Percentiles rank a stretch among this genome's conserved stretches.
Conservation (phyloP, 169 alveolate species). For the Cystoisospora suis region DNA sequence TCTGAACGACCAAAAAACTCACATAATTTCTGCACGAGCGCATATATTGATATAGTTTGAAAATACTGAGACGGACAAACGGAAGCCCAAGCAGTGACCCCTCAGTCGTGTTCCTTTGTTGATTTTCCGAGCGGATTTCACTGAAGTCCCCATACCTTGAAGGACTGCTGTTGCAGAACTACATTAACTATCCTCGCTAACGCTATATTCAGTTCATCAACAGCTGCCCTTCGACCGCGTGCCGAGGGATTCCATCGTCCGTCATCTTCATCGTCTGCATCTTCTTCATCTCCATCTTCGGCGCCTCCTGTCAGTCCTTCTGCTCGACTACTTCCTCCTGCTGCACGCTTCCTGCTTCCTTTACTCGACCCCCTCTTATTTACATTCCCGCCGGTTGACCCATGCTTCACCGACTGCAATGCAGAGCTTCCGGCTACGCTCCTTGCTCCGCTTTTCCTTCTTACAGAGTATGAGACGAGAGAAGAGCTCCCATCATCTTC, state of each 20-base stretch:
- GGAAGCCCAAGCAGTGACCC: not conserved
- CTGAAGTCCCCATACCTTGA: slow-evolving; percentile 52
- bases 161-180: slow-evolving; percentile 62
- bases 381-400: not conserved
- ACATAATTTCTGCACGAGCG: no score
- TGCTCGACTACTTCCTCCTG: not conserved
- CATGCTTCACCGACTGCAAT: no score
- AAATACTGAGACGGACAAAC: no score
- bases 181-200: slow-evolving; percentile 71
- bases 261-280: slow-evolving; percentile 36
- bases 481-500: not conserved
- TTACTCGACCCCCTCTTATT: not conserved
- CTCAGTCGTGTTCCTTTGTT: not conserved
- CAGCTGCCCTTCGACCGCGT: slow-evolving; percentile 49
- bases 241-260: not conserved
- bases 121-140: not conserved
- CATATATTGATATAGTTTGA: no score
- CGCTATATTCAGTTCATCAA: slow-evolving; percentile 71
- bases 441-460: not conserved
- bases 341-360: not conserved
- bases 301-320: not conserved
- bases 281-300: slow-evolving; percentile 19
- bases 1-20: no score
- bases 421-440: not conserved
- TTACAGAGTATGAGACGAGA: not conserved